Evolutionary conservation across 371 early-diverging fungal genomes (phyloP).

Genomic region (Cokeromyces recurvatus): DNA sequence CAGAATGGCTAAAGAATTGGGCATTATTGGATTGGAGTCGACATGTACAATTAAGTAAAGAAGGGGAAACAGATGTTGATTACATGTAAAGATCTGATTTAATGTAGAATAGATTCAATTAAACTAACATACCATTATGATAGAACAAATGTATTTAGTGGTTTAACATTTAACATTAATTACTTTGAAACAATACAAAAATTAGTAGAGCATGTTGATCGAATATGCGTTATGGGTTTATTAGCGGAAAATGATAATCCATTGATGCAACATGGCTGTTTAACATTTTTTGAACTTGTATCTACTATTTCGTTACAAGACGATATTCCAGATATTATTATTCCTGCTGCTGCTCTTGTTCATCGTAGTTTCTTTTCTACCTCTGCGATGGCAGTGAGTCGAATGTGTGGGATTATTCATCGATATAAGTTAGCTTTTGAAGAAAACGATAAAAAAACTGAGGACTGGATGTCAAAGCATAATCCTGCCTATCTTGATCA

Average conservation of each 20-base stretch:
- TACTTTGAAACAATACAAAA: conserved; percentile 46
- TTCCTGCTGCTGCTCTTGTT: conserved; percentile 48
- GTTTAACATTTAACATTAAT: conserved; percentile 43
- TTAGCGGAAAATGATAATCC: conserved; percentile 42
- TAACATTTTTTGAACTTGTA: conserved; percentile 56
- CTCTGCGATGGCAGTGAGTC: conserved; percentile 46
- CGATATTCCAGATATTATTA: conserved; percentile 46
- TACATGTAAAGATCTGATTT: conserved; percentile 24
- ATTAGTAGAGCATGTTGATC: conserved; percentile 47
- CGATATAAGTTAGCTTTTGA: conserved; percentile 44
- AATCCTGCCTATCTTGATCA: conserved; percentile 41
- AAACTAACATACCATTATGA: background rate
- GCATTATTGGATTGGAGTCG: conserved; percentile 46
- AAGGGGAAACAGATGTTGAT: conserved; percentile 17
- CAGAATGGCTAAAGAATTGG: conserved; percentile 46
- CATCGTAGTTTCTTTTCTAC: conserved; percentile 49
- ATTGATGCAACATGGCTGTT: conserved; percentile 47
- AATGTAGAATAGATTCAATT: background rate
- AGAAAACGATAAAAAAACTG: conserved; percentile 23
- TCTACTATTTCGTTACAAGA: conserved; percentile 36
- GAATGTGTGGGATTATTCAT: conserved; percentile 54
- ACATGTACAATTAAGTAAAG: conserved; percentile 18
- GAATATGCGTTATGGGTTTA: conserved; percentile 33
- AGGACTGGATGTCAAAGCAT: conserved; percentile 31
- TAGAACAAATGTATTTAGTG: conserved; percentile 42